A percentile compares a stretch with the other conserved stretches of the same genome.
Conservation (phyloP, 805 yeast genomes). For the Ogataea paradorogensis region DNA sequence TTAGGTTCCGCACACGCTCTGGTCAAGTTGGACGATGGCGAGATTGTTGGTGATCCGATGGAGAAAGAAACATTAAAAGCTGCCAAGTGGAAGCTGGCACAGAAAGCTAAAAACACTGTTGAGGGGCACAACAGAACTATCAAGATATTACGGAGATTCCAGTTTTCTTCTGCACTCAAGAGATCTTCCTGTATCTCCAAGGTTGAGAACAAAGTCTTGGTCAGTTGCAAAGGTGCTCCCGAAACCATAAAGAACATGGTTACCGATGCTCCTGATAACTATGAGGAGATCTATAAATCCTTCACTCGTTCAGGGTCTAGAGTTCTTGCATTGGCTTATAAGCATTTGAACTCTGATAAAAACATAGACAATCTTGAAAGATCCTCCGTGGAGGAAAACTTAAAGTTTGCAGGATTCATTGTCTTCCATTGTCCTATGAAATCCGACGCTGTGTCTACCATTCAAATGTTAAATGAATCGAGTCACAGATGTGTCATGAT, state of each 20-base stretch:
- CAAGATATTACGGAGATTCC: slow-evolving; percentile 86
- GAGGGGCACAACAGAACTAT: slow-evolving; percentile 45
- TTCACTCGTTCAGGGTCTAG: slow-evolving; percentile 96
- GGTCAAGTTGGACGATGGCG: slow-evolving; percentile 93
- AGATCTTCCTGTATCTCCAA: slow-evolving; percentile 86
- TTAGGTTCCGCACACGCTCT: slow-evolving; percentile 96
- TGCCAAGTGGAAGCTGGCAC: slow-evolving; percentile 78
- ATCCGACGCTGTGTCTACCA: slow-evolving; percentile 85
- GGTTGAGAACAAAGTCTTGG: slow-evolving; percentile 52
- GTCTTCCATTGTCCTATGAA: slow-evolving; percentile 98
- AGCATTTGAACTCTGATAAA: slow-evolving; percentile 49
- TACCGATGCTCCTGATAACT: slow-evolving; percentile 63
- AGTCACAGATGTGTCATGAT: slow-evolving; percentile 96
- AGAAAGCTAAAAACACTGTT: slow-evolving; percentile 60
- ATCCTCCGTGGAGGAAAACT: slow-evolving; percentile 69
- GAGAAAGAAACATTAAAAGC: slow-evolving; percentile 93
- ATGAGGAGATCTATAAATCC: slow-evolving; percentile 82
- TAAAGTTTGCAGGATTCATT: slow-evolving; percentile 86
- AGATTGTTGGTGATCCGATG: slow-evolving; percentile 98
- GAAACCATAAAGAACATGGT: slow-evolving; percentile 87
- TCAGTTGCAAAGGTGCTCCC: slow-evolving; percentile 97
- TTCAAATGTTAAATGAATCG: slow-evolving; percentile 90
- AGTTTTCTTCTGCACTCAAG: slow-evolving; percentile 92
- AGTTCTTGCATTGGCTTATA: slow-evolving; percentile 92
- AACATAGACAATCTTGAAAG: slow-evolving; percentile 63